Conservation (phyloP, 352 stramenopile species). For the Phytopythium mirpurense region DNA sequence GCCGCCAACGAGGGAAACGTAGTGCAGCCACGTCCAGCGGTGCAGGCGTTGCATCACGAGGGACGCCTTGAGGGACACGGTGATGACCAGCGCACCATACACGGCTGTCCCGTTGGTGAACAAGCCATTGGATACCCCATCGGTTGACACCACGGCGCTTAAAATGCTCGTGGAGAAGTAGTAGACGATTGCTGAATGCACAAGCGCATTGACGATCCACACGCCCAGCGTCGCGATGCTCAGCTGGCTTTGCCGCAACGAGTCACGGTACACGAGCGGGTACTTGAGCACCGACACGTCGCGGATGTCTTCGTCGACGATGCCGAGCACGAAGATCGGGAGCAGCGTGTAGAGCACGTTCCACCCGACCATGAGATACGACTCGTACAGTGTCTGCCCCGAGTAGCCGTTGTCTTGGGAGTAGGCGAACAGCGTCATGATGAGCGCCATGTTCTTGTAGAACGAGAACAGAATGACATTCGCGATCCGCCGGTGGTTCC, state of each 20-base stretch:
- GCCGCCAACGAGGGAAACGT: constrained; percentile 61
- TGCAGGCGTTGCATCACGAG: constrained; percentile 74
- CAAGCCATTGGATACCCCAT: constrained; percentile 50
- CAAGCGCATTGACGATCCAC: constrained; percentile 71
- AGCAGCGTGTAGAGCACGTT: constrained; percentile 95
- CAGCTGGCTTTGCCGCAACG: constrained; percentile 50
- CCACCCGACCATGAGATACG: constrained; percentile 89
- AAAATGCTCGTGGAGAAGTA: constrained; percentile 53
- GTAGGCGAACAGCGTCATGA: constrained; percentile 91
- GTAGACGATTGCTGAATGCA: constrained; percentile 72
- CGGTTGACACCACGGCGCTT: constrained; percentile 24
- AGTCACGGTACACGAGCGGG: constrained; percentile 78
- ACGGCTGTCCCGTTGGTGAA: constrained; percentile 73
- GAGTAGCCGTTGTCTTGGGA: constrained; percentile 90
- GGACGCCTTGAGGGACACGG: constrained; percentile 64
- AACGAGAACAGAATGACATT: constrained; percentile 85
- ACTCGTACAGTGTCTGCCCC: constrained; percentile 85
- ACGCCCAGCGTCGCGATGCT: constrained; percentile 50
- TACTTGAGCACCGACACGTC: constrained; percentile 64
- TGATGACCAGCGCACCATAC: constrained; percentile 76
- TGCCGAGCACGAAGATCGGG: constrained; percentile 89
- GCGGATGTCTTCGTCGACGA: constrained; percentile 80
- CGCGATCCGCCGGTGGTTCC: constrained; percentile 80
- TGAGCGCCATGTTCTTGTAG: constrained; percentile 92
- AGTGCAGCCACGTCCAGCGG: constrained; percentile 70